Percentiles rank a stretch among this genome's conserved stretches.
Conservation (phyloP, 129 eudicot genomes). For the Saposhnikovia divaricata region DNA sequence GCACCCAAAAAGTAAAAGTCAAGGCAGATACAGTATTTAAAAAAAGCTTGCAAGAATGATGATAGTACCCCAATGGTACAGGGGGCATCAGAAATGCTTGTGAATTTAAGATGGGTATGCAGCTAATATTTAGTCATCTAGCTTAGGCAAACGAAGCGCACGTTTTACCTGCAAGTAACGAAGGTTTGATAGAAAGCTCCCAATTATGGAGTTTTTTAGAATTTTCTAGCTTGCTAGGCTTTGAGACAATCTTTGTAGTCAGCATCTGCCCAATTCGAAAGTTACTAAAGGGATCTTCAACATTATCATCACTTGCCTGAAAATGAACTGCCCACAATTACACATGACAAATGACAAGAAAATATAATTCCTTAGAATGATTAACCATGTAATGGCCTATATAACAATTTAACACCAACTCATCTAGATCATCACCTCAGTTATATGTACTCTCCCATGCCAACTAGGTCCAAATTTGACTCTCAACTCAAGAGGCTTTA, state of each 20-base stretch:
- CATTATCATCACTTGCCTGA: conserved; percentile 53
- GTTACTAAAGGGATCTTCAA: conserved; percentile 49
- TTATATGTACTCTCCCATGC: conserved; percentile 77
- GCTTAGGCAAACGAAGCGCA: neutral
- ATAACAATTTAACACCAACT: neutral
- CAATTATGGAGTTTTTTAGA: conserved; percentile 36
- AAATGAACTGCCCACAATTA: conserved; percentile 4
- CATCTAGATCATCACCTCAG: conserved; percentile 44
- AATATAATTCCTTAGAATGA: neutral
- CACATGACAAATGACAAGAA: neutral
- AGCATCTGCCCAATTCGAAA: conserved; percentile 70
- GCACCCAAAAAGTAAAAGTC: neutral
- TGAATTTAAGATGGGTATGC: neutral
- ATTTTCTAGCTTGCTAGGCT: conserved; percentile 32
- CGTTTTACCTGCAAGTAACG: conserved; percentile 55
- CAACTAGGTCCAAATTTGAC: conserved; percentile 76
- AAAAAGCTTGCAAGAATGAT: neutral
- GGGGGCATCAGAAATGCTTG: neutral
- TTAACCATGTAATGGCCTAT: neutral
- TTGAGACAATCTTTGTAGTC: conserved; percentile 66
- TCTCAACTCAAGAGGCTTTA: conserved; percentile 72
- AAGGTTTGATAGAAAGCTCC: conserved; percentile 78
- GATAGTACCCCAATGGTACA: neutral
- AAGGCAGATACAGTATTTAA: neutral
- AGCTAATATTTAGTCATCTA: neutral